Base-by-base conservation (phyloP, 2,329 filamentous ascomycete species). In the Eutypa lata region DNA sequence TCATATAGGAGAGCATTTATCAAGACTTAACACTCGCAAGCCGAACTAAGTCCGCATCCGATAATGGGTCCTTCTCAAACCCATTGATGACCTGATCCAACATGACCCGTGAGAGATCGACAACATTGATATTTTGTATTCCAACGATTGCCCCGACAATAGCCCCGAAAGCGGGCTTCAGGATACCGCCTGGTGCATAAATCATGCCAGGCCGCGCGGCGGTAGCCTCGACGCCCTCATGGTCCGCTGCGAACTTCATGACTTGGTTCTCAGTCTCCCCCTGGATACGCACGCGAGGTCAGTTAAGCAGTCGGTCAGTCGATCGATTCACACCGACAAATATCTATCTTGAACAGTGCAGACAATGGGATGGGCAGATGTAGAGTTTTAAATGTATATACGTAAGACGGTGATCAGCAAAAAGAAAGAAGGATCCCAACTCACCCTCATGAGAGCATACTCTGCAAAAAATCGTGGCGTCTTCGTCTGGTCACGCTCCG, bases 371-470 rank as follows among this genome's bases (percentile, higher is more conserved):
- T 3, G 11, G 10, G 48, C 21, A 2, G 16, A 19, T n/a, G n/a
- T n/a, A n/a, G n/a, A n/a, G n/a, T n/a, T n/a, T n/a, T n/a, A n/a
- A n/a, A n/a, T n/a, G n/a, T n/a, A n/a, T n/a, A n/a, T n/a, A n/a
- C n/a, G n/a, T n/a, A n/a, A n/a, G n/a, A n/a, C n/a, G n/a, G n/a
- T n/a, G n/a, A n/a, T n/a, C n/a, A n/a, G n/a, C n/a, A n/a, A 24
- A 38, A 47, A n/a, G 13, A 11, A 18, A 18, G 21, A 13, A 3
- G 28, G 28, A 14, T 7, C 35, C n/a, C 7, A 48, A 61, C 71
- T 57, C 65, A 79, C 79, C n/a, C 80, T 63, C 71, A 82, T 71
- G 10, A 75, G 51, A 7, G 48, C 56, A 52, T 81, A 82, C 40
- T 78, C 65, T 0, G 61, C 60, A 26, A 72, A 57, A 7, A 71